Conservation (phyloP, 441 rosid species). For the Breynia disticha region DNA sequence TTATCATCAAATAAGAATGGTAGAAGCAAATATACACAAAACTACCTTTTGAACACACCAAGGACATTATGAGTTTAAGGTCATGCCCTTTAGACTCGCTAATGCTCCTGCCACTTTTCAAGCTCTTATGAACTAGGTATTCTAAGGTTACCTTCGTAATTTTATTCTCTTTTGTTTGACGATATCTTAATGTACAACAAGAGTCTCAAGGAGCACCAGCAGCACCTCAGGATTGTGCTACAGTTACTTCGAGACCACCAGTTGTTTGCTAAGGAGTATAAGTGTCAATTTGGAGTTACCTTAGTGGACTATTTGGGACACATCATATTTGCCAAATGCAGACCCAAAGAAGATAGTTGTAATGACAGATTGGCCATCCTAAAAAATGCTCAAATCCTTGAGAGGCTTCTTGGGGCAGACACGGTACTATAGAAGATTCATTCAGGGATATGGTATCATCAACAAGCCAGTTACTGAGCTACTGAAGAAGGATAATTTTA, state of each 20-base stretch:
- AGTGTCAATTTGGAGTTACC: not conserved
- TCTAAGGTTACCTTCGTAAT: not conserved
- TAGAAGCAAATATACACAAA: no score
- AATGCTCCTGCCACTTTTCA: slow-evolving; percentile 1
- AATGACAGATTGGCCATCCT: not conserved
- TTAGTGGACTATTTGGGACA: not conserved
- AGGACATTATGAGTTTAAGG: no score
- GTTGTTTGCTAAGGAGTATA: not conserved
- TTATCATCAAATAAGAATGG: no score
- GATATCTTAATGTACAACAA: not conserved
- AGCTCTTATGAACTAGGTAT: not conserved
- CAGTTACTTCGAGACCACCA: not conserved
- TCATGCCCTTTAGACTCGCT: not conserved
- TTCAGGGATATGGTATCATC: not conserved
- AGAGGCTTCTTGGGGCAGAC: not conserved
- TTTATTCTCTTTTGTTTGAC: not conserved
- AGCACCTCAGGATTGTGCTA: not conserved
- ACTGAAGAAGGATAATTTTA: not conserved
- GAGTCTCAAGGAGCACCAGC: not conserved
- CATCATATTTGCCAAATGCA: not conserved
- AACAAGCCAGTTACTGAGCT: not conserved
- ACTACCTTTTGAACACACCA: no score
- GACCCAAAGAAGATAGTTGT: not conserved
- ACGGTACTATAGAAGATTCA: not conserved
- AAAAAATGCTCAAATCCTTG: not conserved